Evolutionary conservation across 106 monocot genomes (phyloP), one percentile per base, ranked within the genome.

Genomic region (Agapanthus africanus): DNA sequence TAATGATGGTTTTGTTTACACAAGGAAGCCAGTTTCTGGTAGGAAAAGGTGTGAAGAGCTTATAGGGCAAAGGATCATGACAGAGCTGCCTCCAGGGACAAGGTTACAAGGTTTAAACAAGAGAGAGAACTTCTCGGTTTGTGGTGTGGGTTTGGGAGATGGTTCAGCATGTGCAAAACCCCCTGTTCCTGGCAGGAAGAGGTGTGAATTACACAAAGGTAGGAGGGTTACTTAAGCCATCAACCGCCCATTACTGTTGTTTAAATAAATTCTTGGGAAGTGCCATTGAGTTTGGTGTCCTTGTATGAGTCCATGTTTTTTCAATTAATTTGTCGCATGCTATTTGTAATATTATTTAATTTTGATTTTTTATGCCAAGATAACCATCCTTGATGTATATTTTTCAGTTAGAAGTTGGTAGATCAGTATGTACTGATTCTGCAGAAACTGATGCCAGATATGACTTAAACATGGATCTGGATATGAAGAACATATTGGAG

Each of bases 121-220:
- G 49, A 26, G 42, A 64, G 50, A 27, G 7, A 18, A 40, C 14
- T 30, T 50, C 18, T 46, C 31, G 40, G 67, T 66, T 16, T 80
- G 84, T 65, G 73, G 83, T 13, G 72, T 59, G 16, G 38, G 37
- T 63, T 49, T 56, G 46, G 26, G 22, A 34, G 59, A 79, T 73
- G 73, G 77, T 36, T 80, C 65, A 28, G 34, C 67, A 33, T 84
- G 81, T 59, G 65, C 1, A 40, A 74, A 69, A 26, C 4, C 16
- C 4, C 76, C 78, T 13, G 75, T 72, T 33, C 25, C 42, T 51
- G 82, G 82, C 40, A 82, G 76, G 72, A 86, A 86, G 67, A 78
- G 85, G 65, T 86, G 82, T 73, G 71, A 51, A 40, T 16, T 65
- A 36, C 93, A 87, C 47, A 92, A 85, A 77, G 92, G 88, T 16